Conservation (phyloP, 73 alveolate genomes). For the Paramecium sexaurelia region DNA sequence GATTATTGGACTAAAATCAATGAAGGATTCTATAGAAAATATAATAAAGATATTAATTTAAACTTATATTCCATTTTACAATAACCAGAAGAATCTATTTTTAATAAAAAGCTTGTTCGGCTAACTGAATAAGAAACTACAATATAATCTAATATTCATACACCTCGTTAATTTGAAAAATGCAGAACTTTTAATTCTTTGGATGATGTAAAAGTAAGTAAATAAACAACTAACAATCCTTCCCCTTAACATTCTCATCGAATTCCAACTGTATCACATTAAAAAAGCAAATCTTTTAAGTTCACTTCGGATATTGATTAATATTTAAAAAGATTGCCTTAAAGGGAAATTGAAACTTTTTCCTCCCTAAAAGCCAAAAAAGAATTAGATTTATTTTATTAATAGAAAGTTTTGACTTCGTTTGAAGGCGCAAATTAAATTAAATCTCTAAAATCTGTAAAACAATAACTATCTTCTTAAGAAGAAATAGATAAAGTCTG, state of each 20-base stretch:
- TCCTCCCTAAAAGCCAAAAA: not conserved
- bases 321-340: not conserved
- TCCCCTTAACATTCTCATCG: not conserved
- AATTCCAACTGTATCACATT: not conserved
- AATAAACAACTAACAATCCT: not conserved
- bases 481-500: not conserved
- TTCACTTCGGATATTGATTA: not conserved
- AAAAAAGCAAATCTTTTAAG: not conserved
- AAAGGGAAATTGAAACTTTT: not conserved
- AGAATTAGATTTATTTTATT: constrained; percentile 7
- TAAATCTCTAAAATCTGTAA: not conserved
- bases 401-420: not conserved
- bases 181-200: not conserved
- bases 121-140: constrained; percentile 22
- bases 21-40: constrained; percentile 2
- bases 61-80: constrained; percentile 1
- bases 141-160: not conserved
- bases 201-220: constrained; percentile 8
- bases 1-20: not conserved
- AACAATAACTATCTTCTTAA: not conserved
- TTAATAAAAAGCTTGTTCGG: not conserved
- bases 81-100: not conserved
- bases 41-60: not conserved
- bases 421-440: not conserved
- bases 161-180: not conserved